Evolutionary conservation across 768 basidiomycete genomes (phyloP).

Genomic region (Rhodotorula taiwanensis): DNA sequence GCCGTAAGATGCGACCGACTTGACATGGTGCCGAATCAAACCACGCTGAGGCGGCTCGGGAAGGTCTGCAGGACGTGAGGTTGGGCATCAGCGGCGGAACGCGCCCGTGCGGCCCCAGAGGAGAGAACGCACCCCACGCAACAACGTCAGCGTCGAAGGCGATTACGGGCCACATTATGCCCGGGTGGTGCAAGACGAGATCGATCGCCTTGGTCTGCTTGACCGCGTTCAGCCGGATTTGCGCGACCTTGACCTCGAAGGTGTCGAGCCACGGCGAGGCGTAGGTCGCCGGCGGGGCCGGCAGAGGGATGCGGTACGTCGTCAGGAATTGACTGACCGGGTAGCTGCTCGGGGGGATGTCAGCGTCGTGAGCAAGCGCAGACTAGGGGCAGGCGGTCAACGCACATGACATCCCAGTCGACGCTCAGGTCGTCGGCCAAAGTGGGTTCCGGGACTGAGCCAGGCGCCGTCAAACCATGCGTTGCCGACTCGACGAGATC

Average conservation of each 20-base stretch:
- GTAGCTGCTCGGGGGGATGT: background rate
- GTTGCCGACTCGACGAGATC: slow-evolving; percentile 59
- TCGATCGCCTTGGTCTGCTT: slow-evolving; percentile 65
- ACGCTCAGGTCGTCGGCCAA: slow-evolving; percentile 68
- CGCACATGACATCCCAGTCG: slow-evolving; percentile 71
- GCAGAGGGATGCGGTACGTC: slow-evolving; percentile 69
- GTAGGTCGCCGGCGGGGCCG: slow-evolving; percentile 48
- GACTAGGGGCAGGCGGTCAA: background rate
- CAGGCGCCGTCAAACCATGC: slow-evolving; percentile 52
- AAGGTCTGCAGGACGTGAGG: slow-evolving; percentile 16
- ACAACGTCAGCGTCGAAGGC: slow-evolving; percentile 87
- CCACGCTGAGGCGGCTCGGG: slow-evolving; percentile 65
- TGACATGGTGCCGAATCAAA: slow-evolving; percentile 72
- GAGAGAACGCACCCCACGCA: slow-evolving; percentile 52
- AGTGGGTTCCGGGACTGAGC: slow-evolving; percentile 39
- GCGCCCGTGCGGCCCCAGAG: too few species aligned
- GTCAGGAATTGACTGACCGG: slow-evolving; percentile 60
- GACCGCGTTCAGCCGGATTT: slow-evolving; percentile 53
- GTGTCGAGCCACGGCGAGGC: slow-evolving; percentile 51
- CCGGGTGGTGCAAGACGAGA: slow-evolving; percentile 66
- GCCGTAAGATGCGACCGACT: slow-evolving; percentile 62
- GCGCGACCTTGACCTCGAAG: slow-evolving; percentile 53
- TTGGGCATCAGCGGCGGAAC: too few species aligned
- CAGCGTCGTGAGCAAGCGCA: background rate
- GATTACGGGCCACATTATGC: slow-evolving; percentile 77